Base-by-base conservation (phyloP, 2,329 filamentous ascomycete species). In the Alternaria sp. region DNA sequence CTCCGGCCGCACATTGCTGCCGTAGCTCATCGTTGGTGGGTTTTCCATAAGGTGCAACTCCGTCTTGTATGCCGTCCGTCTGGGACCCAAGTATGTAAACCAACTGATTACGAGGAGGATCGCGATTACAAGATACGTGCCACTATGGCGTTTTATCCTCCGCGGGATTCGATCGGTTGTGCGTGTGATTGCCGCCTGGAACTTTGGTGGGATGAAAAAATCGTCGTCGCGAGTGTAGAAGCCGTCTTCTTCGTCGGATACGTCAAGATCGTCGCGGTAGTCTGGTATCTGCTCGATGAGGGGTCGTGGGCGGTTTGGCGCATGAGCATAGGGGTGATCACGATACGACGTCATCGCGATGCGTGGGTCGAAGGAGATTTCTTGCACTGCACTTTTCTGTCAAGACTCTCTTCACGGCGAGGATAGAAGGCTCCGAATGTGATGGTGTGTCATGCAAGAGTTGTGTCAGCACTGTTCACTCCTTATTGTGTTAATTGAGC, bases 1-100 rank as follows among this genome's bases (percentile, higher is more conserved):
- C 7, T 72, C 71, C 11, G 82, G 82, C 53, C 79, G 63, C 51
- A 78, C 71, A 63, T 85, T 85, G 31, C 71, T 69, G 3, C 83
- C 83, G 66, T 81, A 85, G 68, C 60, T 58, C 54, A 68, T 66
- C 7, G 62, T 55, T 7, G 72, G 68, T 31, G 58, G 45, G 28
- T 56, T 54, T 24, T 75, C 66, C 69, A 81, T 78, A 5, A 74
- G 72, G 40, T 68, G 65, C 45, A 76, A 54, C 41, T 78, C 73
- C 33, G 72, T 64, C 59, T 63, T 72, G 37, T 79, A 71, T 21
- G 75, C 72, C 7, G 71, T 59, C 66, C 76, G 68, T 34, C 59
- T 68, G 6, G 80, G 80, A 7, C 76, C 72, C 26, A 81, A 41
- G 45, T 74, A 74, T 21, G 58, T 67, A 40, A 60, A 70, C 78